These are phyloP conservation scores for Kluyveromyces siamensis DNA, from an alignment of 805 yeast species.

Conservation along the genomic window DNA sequence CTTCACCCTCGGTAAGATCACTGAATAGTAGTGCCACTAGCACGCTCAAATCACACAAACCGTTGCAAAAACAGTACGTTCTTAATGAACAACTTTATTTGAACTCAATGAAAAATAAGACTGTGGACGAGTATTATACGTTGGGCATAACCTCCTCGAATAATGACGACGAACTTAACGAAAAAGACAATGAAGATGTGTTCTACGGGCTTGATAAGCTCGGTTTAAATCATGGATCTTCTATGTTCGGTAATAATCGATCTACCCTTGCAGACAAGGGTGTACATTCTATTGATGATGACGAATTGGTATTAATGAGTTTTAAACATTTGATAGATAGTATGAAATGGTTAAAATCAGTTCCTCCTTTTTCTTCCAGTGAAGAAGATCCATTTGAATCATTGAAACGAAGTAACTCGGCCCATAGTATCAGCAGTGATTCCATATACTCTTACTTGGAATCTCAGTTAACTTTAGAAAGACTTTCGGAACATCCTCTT, in stretches of 20 bases:
- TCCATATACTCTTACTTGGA: neutral
- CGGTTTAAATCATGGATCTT: neutral
- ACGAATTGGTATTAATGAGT: conserved; percentile 19
- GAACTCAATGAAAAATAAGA: conserved; percentile 50
- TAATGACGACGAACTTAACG: conserved; percentile 26
- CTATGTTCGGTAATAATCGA: conserved; percentile 16
- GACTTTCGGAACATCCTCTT: conserved; percentile 24
- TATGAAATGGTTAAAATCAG: conserved; percentile 30
- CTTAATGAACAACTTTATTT: conserved; percentile 62
- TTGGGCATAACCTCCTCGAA: conserved; percentile 43
- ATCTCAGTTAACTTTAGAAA: conserved; percentile 4
- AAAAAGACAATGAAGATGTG: conserved; percentile 25
- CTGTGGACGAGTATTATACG: conserved; percentile 63
- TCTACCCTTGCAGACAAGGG: conserved; percentile 11
- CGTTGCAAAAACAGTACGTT: conserved; percentile 22
- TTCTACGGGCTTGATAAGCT: conserved; percentile 22
- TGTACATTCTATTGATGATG: conserved; percentile 9
- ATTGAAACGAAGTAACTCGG: neutral
- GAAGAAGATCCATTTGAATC: conserved; percentile 6
- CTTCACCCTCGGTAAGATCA: conserved; percentile 15
- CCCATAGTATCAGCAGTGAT: neutral
- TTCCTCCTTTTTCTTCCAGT: conserved; percentile 32
- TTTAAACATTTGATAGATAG: conserved; percentile 18
- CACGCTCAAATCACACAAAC: conserved; percentile 12
- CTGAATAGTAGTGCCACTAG: conserved; percentile 4